Base-by-base conservation (phyloP, 2,329 filamentous ascomycete species). In the Penicillium expansum region DNA sequence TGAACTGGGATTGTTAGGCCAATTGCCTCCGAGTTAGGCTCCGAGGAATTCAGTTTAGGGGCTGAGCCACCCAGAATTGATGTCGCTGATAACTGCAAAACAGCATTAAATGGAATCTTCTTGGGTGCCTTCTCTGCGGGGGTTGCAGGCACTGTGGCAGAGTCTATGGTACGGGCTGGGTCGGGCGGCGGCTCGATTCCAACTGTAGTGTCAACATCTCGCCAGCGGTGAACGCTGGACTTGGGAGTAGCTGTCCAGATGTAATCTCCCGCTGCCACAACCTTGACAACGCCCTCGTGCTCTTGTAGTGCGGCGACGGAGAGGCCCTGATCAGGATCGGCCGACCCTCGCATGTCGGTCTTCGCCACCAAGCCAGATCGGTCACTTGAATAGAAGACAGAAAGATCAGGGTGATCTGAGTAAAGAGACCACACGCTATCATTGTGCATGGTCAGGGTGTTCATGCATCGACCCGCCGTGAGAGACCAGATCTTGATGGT, bases 401-500 rank as follows among this genome's bases (percentile, higher is more conserved):
- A 88, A 4, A 99, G 82, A 57, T 89, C 83, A 0, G 92, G 92
- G 66, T 96, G 86, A 52, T 93, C 87, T 0, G 94, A 97, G 74
- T 89, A 96, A 22, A 99, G 81, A 1, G 91, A 95, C 94, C 94
- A 99, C 22, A 99, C 91, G 71, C 92, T 97, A 70, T 96, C 92
- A 70, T 96, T 96, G 77, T 99, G 94, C 94, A 99, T 99, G 53
- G 92, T 97, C 66, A 99, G 83, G 0, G 94, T 99, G 75, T 97
- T 91, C 88, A 97, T 93, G 80, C 94, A 99, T 65, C 94, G 84
- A 54, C 94, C 94, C 22, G 92, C 93, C 11, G 90, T 94, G 65
- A 97, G 87, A 64, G 92, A 97, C 94, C 94, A 99, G 56, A 97
- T 86, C 78, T 99, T 99, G 78, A 99, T 88, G 0, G 94, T 97